These are phyloP conservation scores for Flaveria sonorensis DNA, from an alignment of 129 eudicot genomes.

Conservation along the genomic window DNA sequence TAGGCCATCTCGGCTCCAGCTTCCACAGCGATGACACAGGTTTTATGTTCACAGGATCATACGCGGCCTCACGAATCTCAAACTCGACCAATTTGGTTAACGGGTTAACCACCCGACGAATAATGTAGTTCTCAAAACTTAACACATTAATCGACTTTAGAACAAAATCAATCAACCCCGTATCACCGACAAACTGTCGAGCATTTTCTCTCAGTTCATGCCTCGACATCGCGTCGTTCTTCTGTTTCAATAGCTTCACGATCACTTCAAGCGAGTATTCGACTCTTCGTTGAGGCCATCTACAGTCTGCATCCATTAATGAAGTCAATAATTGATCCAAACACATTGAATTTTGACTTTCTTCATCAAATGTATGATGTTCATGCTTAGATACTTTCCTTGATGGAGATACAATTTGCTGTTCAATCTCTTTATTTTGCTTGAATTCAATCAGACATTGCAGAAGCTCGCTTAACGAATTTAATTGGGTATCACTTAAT, in stretches of 20 bases:
- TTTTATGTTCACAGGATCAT: slow-evolving; percentile 32
- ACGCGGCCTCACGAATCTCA: slow-evolving; percentile 44
- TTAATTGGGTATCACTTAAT: slow-evolving; percentile 41
- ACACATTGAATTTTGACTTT: slow-evolving; percentile 29
- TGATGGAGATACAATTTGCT: slow-evolving; percentile 16
- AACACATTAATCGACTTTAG: slow-evolving; percentile 65
- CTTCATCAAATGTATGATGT: slow-evolving; percentile 18
- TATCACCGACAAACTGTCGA: slow-evolving; percentile 57
- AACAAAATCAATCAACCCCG: slow-evolving; percentile 78
- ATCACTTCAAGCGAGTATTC: slow-evolving; percentile 49
- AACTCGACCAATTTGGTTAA: slow-evolving; percentile 48
- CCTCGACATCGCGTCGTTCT: slow-evolving; percentile 55
- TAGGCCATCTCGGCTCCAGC: slow-evolving; percentile 54
- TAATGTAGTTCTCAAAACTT: slow-evolving; percentile 44
- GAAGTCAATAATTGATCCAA: slow-evolving; percentile 44
- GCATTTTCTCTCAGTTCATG: slow-evolving; percentile 63
- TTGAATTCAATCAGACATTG: slow-evolving; percentile 51
- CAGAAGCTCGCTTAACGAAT: slow-evolving; percentile 57
- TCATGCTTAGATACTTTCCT: slow-evolving; percentile 32
- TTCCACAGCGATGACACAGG: slow-evolving; percentile 31
- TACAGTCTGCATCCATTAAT: slow-evolving; percentile 46
- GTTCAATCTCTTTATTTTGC: slow-evolving; percentile 23
- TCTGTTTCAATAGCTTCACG: slow-evolving; percentile 52
- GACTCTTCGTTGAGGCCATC: slow-evolving; percentile 68
- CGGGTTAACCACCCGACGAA: slow-evolving; percentile 51